A percentile compares a stretch with the other conserved stretches of the same genome.
Conservation (phyloP, 192 early-diverging fungal genomes). For the Coemansia sp. region DNA sequence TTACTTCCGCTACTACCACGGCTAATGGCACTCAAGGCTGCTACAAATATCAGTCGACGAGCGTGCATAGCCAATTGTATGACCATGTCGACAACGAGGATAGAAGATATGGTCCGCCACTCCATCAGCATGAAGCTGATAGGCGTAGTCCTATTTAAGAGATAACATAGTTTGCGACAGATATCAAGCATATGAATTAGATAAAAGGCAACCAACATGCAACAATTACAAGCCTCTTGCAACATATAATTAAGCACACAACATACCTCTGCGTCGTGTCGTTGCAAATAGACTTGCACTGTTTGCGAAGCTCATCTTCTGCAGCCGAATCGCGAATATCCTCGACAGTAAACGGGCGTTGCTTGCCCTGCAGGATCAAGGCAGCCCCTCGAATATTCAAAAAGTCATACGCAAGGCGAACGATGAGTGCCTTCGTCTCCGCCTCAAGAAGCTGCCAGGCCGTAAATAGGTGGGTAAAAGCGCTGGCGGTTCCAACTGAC, state of each 20-base stretch:
- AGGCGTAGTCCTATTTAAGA: background rate
- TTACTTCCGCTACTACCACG: background rate
- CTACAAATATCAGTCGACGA: slow-evolving; percentile 16
- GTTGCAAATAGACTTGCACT: too few relatives aligned
- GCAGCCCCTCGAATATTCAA: background rate
- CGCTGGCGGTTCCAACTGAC: background rate
- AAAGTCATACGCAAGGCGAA: background rate
- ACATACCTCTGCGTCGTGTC: too few relatives aligned
- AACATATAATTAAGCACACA: too few relatives aligned
- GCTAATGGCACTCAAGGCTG: slow-evolving; percentile 5
- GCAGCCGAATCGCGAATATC: background rate
- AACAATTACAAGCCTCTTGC: background rate
- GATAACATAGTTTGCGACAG: background rate
- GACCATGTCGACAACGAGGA: background rate
- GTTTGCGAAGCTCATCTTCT: too few relatives aligned
- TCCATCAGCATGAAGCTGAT: slow-evolving; percentile 2
- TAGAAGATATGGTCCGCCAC: background rate
- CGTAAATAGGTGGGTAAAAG: background rate
- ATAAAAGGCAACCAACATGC: background rate
- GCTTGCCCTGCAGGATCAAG: background rate
- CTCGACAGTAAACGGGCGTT: background rate
- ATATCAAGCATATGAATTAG: background rate
- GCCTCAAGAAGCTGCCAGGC: background rate
- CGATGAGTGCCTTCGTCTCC: background rate
- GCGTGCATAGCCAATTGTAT: background rate